Base-by-base conservation (phyloP, 1,284 basidiomycete genomes). In the Puccinia brachypodii region DNA sequence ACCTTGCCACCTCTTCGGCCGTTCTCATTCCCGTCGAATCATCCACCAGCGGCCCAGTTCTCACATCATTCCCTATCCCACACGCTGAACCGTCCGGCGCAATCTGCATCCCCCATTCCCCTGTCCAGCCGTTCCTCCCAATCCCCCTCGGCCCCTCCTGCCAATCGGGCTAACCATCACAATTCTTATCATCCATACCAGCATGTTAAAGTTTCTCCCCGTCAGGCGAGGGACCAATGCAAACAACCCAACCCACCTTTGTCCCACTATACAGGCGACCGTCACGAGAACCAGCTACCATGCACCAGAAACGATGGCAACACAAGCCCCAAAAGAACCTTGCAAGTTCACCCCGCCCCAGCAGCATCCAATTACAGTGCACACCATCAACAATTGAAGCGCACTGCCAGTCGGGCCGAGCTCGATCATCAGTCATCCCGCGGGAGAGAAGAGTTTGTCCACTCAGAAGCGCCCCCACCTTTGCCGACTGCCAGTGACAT, bases 321-420 rank as follows among this genome's bases (percentile, higher is more conserved):
- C 28, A 16, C 19, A 33, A 19, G 36, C 25, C 7, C 53, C 1
- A 73, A 36, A 50, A 73, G 36, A n/a, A 9, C 36, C 44, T 53
- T 47, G 11, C 68, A 47, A 14, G 44, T n/a, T 71, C 68, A 44
- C 9, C 42, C 50, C 44, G n/a, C 33, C 69, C 38, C 64, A 68
- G 22, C 19, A 22, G 14, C 19, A 28, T 68, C 40, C 8, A 25
- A 44, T 44, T 74, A 50, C n/a, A 74, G 50, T 47, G 9, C 7
- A n/a, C 28, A 40, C 36, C 14, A 36, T 76, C 75, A 44, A 33
- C 25, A 19, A 44, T 58, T 80, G 53, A 80, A 80, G 42, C 78
- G 78, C 40, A 80, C 56, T 47, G 69, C 68, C 31, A 73, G 56
- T 44, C 50, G 58, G 38, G 78, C 69, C 9, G 78, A 80, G n/a